Base-by-base conservation (phyloP, 2,329 filamentous ascomycete genomes). In the Ophiostoma fasciatum region DNA sequence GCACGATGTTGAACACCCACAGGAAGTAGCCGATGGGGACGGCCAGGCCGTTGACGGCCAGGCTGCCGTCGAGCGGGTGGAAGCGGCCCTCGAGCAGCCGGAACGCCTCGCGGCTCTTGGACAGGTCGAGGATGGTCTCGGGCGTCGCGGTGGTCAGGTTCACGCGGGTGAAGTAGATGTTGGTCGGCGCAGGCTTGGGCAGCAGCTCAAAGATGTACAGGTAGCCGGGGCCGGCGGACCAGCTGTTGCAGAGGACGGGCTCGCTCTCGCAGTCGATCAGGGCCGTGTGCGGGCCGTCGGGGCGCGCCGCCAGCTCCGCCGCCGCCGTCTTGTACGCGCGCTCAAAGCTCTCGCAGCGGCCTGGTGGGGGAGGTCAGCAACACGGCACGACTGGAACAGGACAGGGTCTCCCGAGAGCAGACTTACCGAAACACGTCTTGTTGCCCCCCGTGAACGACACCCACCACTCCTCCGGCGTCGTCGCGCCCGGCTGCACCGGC, bases 181-280 rank as follows among this genome's bases (percentile, higher is more conserved):
- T 71, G 45, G 79, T 64, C 22, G 71, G 62, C 21, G 75, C 68
- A 23, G 74, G 75, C 40, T 68, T 60, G 42, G 80, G 74, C 42
- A 79, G 67, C 54, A 82, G 58, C 45, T 74, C 68, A 48, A 85
- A 68, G 51, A 79, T 63, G 65, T 78, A 79, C 44, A 87, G 54
- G 43, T 61, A 62, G 35, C 77, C 76, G 28, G 78, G 64, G 42
- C 66, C 68, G 42, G 73, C 66, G 28, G 73, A 73, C 79, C 79
- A 84, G 42, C 64, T 59, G 58, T 82, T 80, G 68, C 82, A 87
- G 22, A 88, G 71, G 36, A 84, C 66, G 36, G 71, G 71, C 56
- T 87, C 68, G 48, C 71, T 58, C 42, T 88, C 82, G 59, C 82
- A 88, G 63, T 85, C 74, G 49, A 87, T 53, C 43, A 73, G 58